Conservation (phyloP, 1,284 basidiomycete species). For the Heimioporus punctisporus region DNA sequence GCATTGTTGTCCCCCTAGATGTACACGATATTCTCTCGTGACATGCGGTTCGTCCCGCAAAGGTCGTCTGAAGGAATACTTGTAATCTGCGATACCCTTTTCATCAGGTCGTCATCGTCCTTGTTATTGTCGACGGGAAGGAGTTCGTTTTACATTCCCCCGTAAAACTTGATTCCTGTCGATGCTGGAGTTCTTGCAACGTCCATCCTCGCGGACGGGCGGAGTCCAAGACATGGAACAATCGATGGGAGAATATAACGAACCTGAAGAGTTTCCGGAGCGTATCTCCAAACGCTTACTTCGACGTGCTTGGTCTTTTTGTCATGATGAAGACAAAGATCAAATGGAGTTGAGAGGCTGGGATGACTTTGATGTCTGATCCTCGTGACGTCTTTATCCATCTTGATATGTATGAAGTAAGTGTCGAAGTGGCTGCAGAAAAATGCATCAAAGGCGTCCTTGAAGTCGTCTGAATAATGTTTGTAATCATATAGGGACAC, state of each 20-base stretch:
- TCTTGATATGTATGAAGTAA: conserved; percentile 1
- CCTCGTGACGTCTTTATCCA: not conserved
- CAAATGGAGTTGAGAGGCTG: conserved; percentile 6
- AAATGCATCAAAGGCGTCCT: conserved; percentile 22
- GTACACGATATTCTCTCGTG: conserved; percentile 23
- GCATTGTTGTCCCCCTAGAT: conserved; percentile 17
- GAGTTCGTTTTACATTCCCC: conserved; percentile 13
- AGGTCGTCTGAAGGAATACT: conserved; percentile 13
- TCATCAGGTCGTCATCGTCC: conserved; percentile 9
- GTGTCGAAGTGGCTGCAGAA: conserved; percentile 16
- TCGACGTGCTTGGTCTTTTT: not conserved
- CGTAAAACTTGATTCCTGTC: conserved; percentile 16
- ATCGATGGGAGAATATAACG: conserved; percentile 21
- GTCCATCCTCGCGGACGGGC: conserved; percentile 15
- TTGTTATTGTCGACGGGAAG: conserved; percentile 14
- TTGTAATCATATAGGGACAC: too few relatives aligned
- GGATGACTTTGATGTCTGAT: conserved; percentile 10
- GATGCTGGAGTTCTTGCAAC: conserved; percentile 21
- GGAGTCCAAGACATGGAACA: conserved; percentile 4
- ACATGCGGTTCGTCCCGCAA: conserved; percentile 17
- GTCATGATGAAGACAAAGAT: conserved; percentile 13
- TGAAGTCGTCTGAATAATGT: not conserved
- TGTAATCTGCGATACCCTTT: conserved; percentile 13
- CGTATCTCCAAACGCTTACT: not conserved
- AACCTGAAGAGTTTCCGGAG: conserved; percentile 10